Conservation (phyloP, 2,329 filamentous ascomycete genomes). For the Hypocreales sp. region DNA sequence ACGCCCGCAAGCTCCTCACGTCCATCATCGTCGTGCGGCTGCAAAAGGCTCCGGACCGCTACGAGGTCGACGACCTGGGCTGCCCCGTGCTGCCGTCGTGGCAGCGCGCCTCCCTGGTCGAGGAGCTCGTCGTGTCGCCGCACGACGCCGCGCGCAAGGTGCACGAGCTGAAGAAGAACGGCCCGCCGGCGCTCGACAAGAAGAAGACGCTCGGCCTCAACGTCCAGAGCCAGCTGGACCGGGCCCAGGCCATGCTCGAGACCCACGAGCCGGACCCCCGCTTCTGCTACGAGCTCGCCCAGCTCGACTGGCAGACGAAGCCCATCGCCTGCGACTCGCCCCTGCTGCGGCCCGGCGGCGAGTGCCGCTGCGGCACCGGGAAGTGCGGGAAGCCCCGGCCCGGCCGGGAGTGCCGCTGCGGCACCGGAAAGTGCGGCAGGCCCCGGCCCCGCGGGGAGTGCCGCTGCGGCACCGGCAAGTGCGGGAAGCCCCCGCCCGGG, state of each 20-base stretch:
- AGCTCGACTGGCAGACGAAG: conserved; percentile 25
- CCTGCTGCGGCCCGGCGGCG: conserved; percentile 1
- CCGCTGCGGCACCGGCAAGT: too few species aligned
- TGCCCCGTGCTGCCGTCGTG: conserved; percentile 19
- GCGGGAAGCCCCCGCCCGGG: too few species aligned
- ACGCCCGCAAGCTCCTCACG: conserved; percentile 23
- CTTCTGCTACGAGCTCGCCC: conserved; percentile 25
- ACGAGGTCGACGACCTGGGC: conserved; percentile 21
- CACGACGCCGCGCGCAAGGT: conserved; percentile 21
- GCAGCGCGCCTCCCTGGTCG: conserved; percentile 18
- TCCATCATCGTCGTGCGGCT: conserved; percentile 25
- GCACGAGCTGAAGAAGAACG: conserved; percentile 16
- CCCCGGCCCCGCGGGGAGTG: too few species aligned
- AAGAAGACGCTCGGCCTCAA: conserved; percentile 16
- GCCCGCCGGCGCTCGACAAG: conserved; percentile 18
- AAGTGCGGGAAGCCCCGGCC: too few species aligned
- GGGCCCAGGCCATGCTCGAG: conserved; percentile 17
- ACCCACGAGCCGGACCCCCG: conserved; percentile 18
- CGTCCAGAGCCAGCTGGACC: conserved; percentile 27
- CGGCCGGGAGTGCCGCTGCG: too few species aligned
- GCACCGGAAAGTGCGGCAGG: too few species aligned
- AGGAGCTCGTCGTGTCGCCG: conserved; percentile 21
- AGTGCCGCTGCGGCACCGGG: too few species aligned
- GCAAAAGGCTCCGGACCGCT: conserved; percentile 18
- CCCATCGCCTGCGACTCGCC: conserved; percentile 7